These are phyloP conservation scores for Stropharia rugosoannulata DNA, from an alignment of 768 basidiomycete genomes.

Conservation along the genomic window DNA sequence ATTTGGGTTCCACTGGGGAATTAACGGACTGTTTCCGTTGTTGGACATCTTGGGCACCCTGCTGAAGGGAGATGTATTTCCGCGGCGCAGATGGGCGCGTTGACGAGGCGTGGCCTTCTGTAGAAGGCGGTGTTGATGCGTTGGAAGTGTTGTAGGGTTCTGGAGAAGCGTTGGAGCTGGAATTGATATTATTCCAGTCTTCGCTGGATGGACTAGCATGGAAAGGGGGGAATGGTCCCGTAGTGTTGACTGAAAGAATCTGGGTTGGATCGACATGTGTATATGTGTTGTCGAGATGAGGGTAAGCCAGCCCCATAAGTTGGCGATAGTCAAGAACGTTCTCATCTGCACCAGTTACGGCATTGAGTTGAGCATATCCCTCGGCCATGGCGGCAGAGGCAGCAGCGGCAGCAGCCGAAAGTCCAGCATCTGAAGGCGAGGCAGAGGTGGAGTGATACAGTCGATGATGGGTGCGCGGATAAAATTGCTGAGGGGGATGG, in stretches of 20 bases:
- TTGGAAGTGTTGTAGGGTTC: constrained; percentile 69
- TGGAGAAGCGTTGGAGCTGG: constrained; percentile 74
- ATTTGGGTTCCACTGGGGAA: constrained; percentile 36
- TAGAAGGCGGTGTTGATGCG: constrained; percentile 73
- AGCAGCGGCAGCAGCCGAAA: constrained; percentile 64
- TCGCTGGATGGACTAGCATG: constrained; percentile 83
- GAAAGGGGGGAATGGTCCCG: constrained; percentile 45
- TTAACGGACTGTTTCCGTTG: constrained; percentile 45
- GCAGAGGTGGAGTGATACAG: constrained; percentile 25
- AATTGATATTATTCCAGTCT: constrained; percentile 69
- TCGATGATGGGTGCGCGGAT: constrained; percentile 18
- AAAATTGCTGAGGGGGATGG: constrained; percentile 20
- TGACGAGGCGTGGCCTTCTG: constrained; percentile 41
- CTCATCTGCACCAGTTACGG: constrained; percentile 57
- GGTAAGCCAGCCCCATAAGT: constrained; percentile 65
- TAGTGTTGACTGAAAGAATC: constrained; percentile 45
- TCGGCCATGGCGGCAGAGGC: constrained; percentile 74
- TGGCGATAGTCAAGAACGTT: constrained; percentile 59
- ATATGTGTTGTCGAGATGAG: constrained; percentile 48
- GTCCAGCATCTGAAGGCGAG: constrained; percentile 41
- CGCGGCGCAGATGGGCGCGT: constrained; percentile 34
- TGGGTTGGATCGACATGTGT: constrained; percentile 94
- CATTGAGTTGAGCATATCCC: constrained; percentile 65
- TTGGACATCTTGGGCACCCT: constrained; percentile 53
- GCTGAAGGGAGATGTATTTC: constrained; percentile 68